These are phyloP conservation scores for Parascedosporium putredinis DNA, from an alignment of 2,329 filamentous ascomycete species.

Conservation along the genomic window DNA sequence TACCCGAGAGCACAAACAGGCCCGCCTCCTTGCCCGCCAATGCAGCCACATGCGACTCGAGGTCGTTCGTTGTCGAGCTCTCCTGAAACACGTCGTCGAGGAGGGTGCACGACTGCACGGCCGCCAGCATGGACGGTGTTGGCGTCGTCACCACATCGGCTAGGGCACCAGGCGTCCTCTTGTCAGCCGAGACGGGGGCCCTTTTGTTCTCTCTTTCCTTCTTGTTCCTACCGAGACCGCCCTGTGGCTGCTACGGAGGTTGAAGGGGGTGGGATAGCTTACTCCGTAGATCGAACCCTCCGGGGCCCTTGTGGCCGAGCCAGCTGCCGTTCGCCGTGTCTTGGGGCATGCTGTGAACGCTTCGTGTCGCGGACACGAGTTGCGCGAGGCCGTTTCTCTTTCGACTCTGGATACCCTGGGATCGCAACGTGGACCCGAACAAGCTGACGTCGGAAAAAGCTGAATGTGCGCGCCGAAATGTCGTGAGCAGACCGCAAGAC, in stretches of 20 bases:
- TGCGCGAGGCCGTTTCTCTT: too few relatives aligned
- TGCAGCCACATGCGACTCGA: conserved; percentile 64
- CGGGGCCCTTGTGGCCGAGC: conserved; percentile 26
- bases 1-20: conserved; percentile 77
- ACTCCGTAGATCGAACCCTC: conserved; percentile 30
- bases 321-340: conserved; percentile 14
- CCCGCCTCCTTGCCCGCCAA: conserved; percentile 67
- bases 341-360: background rate
- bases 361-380: background rate
- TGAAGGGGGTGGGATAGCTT: conserved; percentile 15
- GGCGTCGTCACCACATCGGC: conserved; percentile 58
- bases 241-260: too few relatives aligned
- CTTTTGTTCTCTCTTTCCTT: too few relatives aligned
- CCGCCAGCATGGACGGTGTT: conserved; percentile 69
- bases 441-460: too few relatives aligned
- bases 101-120: conserved; percentile 64
- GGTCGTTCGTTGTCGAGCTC: conserved; percentile 64
- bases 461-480: too few relatives aligned
- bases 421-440: too few relatives aligned
- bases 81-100: conserved; percentile 78
- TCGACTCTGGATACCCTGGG: too few relatives aligned
- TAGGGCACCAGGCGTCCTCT: conserved; percentile 14
- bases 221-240: too few relatives aligned
- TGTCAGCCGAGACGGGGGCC: too few relatives aligned
- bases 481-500: too few relatives aligned